Base-by-base conservation (phyloP, 345 rosid genomes). In the Triadica sebifera region DNA sequence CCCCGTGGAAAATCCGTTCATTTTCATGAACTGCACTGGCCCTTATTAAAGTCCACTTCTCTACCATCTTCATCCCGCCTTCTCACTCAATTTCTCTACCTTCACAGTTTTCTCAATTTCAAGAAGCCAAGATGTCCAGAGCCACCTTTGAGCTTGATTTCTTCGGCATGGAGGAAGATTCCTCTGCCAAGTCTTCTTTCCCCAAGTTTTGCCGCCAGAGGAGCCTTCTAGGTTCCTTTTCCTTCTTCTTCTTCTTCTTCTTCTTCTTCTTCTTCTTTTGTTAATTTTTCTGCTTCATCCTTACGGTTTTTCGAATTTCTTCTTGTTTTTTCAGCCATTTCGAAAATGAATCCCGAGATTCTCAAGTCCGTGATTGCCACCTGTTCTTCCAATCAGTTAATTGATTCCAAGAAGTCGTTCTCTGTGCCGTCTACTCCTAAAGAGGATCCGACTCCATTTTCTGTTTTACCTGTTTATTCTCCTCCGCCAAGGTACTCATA, bases 341-440 rank as follows among this genome's bases (percentile, higher is more conserved):
- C 98, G 25, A 92, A 86, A 87, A 89, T 94, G 7, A 84, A 92
- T 76, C 97, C 97, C 0, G 89, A 86, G 81, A 81, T 94, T 43
- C 82, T 94, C 39, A 89, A 82, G 76, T 88, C 94, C 6, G 87
- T 94, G 73, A 85, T 94, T 77, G 77, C 89, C 45, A 88, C 91
- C 12, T 84, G 82, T 66, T 75, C 70, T 61, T 76, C 66, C 25
- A 25, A 25, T 51, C 34, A 51, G n/a, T 17, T 41, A 57, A 29
- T 72, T 1, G 80, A 75, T 38, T 61, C 80, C 0, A 74, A 61
- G 17, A 79, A 75, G 29, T 37, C 89, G 0, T 60, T 61, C 43
- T 78, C 91, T 1, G 75, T 84, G 71, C 92, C 92, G 19, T 76
- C 86, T 25, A 84, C 87, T 66, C 88, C 97, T 2, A 81, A 74